These are phyloP conservation scores for Stagonosporopsis vannaccii DNA, from an alignment of 2,329 filamentous ascomycete genomes.

Conservation along the genomic window DNA sequence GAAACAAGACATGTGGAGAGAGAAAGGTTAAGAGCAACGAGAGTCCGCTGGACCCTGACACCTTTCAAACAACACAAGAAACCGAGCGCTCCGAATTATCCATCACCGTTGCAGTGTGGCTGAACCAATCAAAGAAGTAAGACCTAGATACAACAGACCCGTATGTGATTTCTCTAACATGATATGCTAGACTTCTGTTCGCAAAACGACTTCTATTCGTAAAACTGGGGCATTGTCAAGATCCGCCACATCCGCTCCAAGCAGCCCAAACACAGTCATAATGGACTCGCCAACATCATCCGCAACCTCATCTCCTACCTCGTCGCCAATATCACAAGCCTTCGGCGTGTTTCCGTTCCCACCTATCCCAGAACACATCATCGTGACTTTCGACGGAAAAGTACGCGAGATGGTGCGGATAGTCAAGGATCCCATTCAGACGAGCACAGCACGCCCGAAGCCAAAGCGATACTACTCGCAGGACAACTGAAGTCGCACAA, in stretches of 20 bases:
- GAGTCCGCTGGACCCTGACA: slow-evolving; percentile 14
- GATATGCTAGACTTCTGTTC: background rate
- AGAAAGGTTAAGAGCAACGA: slow-evolving; percentile 11
- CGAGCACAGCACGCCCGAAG: slow-evolving; percentile 4
- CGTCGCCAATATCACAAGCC: slow-evolving; percentile 13
- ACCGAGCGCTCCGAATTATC: background rate
- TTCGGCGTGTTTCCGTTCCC: slow-evolving; percentile 18
- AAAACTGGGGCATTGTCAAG: too few relatives aligned
- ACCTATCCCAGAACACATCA: slow-evolving; percentile 35
- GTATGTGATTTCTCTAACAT: background rate
- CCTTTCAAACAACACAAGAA: slow-evolving; percentile 4
- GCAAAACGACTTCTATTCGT: too few relatives aligned
- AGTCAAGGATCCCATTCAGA: slow-evolving; percentile 19
- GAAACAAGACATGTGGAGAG: slow-evolving; percentile 16
- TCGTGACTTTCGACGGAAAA: slow-evolving; percentile 39
- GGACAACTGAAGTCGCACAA: background rate
- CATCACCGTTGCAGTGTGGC: background rate
- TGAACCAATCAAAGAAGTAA: slow-evolving; percentile 5
- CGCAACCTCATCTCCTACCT: slow-evolving; percentile 12
- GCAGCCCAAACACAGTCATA: background rate
- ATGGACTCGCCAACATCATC: slow-evolving; percentile 13
- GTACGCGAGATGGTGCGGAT: slow-evolving; percentile 36
- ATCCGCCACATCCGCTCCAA: slow-evolving; percentile 2
- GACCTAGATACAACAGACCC: background rate
- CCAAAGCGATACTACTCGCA: slow-evolving; percentile 14